Percentiles rank a stretch among this genome's conserved stretches.
These are phyloP conservation scores for Neofusicoccum laricinum DNA, from an alignment of 2,329 filamentous ascomycete genomes.

Conservation along the genomic window DNA sequence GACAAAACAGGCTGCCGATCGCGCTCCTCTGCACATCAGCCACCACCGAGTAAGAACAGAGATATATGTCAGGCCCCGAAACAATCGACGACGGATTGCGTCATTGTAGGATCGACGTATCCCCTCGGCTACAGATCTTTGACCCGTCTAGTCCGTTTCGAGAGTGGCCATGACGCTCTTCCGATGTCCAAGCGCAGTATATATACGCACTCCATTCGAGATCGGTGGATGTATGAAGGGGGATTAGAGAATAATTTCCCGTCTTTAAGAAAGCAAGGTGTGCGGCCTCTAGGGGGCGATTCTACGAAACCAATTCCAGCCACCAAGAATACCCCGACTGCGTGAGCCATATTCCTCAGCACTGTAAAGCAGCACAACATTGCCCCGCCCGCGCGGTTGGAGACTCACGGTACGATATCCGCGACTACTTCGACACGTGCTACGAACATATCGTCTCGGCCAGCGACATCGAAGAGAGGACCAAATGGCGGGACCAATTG, in stretches of 20 bases:
- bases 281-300: neutral
- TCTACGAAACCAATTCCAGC: no score
- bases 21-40: no score
- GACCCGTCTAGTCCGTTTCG: neutral
- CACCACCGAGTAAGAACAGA: no score
- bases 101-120: no score
- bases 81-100: no score
- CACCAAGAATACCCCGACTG: neutral
- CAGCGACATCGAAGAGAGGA: slow-evolving; percentile 15
- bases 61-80: no score
- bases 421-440: neutral
- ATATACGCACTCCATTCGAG: no score
- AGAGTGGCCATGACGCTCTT: neutral
- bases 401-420: neutral
- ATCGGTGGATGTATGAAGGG: no score
- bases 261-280: no score
- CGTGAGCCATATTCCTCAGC: neutral
- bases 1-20: no score
- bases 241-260: no score
- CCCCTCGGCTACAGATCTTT: neutral
- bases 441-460: neutral
- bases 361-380: neutral
- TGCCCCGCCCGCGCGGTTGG: neutral
- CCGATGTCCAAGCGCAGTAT: neutral
- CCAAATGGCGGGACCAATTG: slow-evolving; percentile 20